Percentiles rank a stretch among this genome's conserved stretches.
phyloP scores from a whole-genome alignment of 805 yeast species.

The Ogataea wickerhamii region DNA sequence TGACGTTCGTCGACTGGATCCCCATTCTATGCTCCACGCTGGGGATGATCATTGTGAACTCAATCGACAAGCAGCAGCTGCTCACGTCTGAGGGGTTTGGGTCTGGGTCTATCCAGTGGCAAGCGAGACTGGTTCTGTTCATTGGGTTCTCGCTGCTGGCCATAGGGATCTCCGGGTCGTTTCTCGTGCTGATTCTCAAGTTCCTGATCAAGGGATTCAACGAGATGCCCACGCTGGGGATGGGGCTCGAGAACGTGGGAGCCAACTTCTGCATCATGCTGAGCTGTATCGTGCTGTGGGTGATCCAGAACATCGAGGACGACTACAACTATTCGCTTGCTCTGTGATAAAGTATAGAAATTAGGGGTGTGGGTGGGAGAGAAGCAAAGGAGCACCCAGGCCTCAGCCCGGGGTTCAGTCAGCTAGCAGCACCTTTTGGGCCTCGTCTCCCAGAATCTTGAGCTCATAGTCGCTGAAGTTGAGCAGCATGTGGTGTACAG shows the following conservation, averaged over 20 bases:
- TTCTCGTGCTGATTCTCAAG: slow-evolving; percentile 82
- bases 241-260: slow-evolving; percentile 88
- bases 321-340: slow-evolving; percentile 92
- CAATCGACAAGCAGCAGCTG: slow-evolving; percentile 60
- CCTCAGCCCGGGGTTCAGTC: slow-evolving; percentile 10
- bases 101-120: slow-evolving; percentile 69
- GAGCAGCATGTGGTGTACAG: slow-evolving; percentile 45
- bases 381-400: background rate
- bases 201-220: slow-evolving; percentile 72
- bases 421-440: slow-evolving; percentile 23
- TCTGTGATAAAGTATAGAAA: slow-evolving; percentile 15
- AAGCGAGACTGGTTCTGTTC: slow-evolving; percentile 85
- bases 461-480: slow-evolving; percentile 69
- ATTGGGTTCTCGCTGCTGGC: slow-evolving; percentile 91
- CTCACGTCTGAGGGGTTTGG: slow-evolving; percentile 30
- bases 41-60: slow-evolving; percentile 82
- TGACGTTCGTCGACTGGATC: slow-evolving; percentile 92
- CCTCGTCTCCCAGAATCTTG: slow-evolving; percentile 27
- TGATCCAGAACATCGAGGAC: slow-evolving; percentile 93
- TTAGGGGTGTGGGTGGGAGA: background rate
- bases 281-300: slow-evolving; percentile 88
- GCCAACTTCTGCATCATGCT: slow-evolving; percentile 77
- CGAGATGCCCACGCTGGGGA: slow-evolving; percentile 82
- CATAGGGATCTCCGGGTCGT: slow-evolving; percentile 89
- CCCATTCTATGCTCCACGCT: slow-evolving; percentile 84